Conservation (phyloP, 2,329 filamentous ascomycete species). For the Penicillium italicum region DNA sequence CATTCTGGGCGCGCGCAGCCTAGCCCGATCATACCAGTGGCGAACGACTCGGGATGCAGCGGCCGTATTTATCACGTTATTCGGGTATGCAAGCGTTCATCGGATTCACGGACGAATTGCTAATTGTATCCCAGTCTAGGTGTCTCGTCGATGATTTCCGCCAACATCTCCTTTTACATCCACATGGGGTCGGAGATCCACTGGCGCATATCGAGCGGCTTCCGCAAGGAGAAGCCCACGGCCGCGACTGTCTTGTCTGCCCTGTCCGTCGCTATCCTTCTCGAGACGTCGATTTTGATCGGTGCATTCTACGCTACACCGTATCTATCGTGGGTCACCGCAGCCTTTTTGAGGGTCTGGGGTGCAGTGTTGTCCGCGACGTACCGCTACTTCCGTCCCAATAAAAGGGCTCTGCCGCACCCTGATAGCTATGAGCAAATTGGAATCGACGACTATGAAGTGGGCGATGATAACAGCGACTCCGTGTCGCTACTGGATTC, state of each 20-base stretch:
- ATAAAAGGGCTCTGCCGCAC: slow-evolving; percentile 10
- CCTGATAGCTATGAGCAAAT: slow-evolving; percentile 18
- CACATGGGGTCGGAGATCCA: slow-evolving; percentile 23
- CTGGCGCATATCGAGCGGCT: slow-evolving; percentile 18
- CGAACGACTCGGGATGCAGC: slow-evolving; percentile 5
- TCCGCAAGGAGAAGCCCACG: slow-evolving; percentile 11
- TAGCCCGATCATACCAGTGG: slow-evolving; percentile 12
- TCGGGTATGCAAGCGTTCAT: slow-evolving; percentile 2
- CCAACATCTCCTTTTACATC: slow-evolving; percentile 22
- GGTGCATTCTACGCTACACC: slow-evolving; percentile 14
- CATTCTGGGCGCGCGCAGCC: slow-evolving; percentile 10
- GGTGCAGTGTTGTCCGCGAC: slow-evolving; percentile 2
- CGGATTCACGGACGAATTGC: neutral
- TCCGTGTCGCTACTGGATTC: slow-evolving; percentile 5
- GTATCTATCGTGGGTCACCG: slow-evolving; percentile 8
- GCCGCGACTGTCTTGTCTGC: slow-evolving; percentile 13
- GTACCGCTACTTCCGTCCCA: neutral
- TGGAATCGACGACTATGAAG: slow-evolving; percentile 17
- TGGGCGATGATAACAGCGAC: slow-evolving; percentile 10
- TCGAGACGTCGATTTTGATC: slow-evolving; percentile 7
- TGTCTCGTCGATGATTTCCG: slow-evolving; percentile 15
- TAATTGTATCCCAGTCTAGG: slow-evolving; percentile 8
- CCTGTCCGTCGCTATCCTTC: slow-evolving; percentile 12
- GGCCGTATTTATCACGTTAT: slow-evolving; percentile 1
- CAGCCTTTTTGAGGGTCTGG: slow-evolving; percentile 11